Base-by-base conservation (phyloP, 805 yeast species). In the Tanozyma kutaoensis region DNA sequence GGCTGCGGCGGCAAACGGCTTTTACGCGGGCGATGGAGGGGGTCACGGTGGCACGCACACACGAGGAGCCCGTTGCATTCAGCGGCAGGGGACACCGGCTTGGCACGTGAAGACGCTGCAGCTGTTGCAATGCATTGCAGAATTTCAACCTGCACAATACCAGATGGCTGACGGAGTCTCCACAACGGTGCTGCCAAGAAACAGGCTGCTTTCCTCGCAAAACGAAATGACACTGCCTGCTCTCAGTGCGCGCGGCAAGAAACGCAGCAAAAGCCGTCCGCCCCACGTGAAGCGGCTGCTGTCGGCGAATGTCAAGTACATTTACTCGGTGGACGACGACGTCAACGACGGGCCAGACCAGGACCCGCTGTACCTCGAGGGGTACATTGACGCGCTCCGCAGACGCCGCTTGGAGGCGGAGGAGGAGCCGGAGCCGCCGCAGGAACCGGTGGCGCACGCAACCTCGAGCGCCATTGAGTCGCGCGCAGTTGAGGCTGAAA, bases 261-360 rank as follows among this genome's bases (percentile, higher is more conserved):
- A 37, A 10, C 34, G 41, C 10, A 12, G 28, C 16, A 37, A 35
- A 28, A 19, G 15, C 22, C 11, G 26, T 28, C 12, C 45, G 28
- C 62, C 62, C 5, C 56, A 43, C 20, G 36, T 55, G 18, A 52
- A 52, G 29, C 39, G 60, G 14, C 26, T 39, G 21, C 27, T 38
- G 10, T 38, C 51, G 15, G 28, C 35, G 24, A 15, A 34, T 16
- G 31, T 32, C 32, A 59, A 59, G 34, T 40, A 55, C 24, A 57
- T 78, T 1, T 82, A 75, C 45, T 73, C 85, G 20, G 93, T 81
- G 0, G 94, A 82, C 45, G 94, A 82, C 47, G 84, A 77, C 40
- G 69, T 78, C 23, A 69, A 70, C 35, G 94, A 81, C 23, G 45
- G 43, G 12, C 37, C 40, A 35, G 62, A 74, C 12, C 77, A 71